Evolutionary conservation across 1,139 yeast species (phyloP).

Genomic region (Nakaseomyces sp.): DNA sequence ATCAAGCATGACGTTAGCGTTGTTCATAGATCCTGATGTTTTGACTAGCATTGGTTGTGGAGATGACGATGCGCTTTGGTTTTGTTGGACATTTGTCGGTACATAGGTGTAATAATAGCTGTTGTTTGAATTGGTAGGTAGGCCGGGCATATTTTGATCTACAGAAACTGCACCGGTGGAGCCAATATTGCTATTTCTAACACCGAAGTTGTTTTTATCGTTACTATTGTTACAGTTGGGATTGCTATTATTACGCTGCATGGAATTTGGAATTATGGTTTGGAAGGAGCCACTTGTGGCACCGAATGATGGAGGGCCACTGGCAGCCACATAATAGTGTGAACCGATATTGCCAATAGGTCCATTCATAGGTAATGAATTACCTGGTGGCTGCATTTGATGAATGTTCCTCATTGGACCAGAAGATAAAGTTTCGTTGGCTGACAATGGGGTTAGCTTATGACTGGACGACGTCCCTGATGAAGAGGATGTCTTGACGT

Average conservation of each 20-base stretch:
- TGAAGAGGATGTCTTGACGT: slow-evolving; percentile 6
- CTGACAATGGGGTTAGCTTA: neutral
- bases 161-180: neutral
- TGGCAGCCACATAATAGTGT: neutral
- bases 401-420: neutral
- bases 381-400: neutral
- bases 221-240: slow-evolving; percentile 6
- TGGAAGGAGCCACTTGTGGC: neutral
- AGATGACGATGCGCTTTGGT: slow-evolving; percentile 1
- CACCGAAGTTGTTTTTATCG: slow-evolving; percentile 2
- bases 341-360: neutral
- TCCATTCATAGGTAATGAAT: neutral
- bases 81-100: neutral
- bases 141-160: slow-evolving; percentile 1
- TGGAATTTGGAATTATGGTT: neutral
- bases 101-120: slow-evolving; percentile 5
- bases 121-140: neutral
- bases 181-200: neutral
- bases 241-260: neutral
- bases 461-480: neutral
- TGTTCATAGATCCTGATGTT: neutral
- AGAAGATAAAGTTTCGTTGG: neutral
- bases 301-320: neutral
- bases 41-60: slow-evolving; percentile 3
- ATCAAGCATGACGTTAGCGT: neutral